Conservation (phyloP, 129 eudicot species). For the Saussurea involucrata region DNA sequence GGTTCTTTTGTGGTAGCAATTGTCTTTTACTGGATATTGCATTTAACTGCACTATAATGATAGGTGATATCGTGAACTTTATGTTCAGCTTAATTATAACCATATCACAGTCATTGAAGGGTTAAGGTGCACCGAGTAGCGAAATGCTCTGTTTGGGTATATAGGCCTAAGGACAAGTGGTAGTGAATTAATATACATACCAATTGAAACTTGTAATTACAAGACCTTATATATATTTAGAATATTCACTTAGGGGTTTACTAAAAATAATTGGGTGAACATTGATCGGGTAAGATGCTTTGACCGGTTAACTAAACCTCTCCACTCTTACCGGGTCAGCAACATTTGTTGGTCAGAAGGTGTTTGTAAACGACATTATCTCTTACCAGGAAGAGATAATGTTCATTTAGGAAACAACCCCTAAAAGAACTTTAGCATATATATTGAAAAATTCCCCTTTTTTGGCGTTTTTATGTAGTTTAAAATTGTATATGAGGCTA, state of each 20-base stretch:
- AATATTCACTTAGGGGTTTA: too few relatives aligned
- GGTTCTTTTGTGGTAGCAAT: not conserved
- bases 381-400: too few relatives aligned
- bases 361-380: too few relatives aligned
- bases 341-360: too few relatives aligned
- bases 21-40: not conserved
- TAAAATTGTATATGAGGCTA: not conserved
- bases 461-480: not conserved
- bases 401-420: not conserved
- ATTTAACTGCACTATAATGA: not conserved
- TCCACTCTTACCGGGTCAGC: too few relatives aligned
- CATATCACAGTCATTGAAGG: conserved; percentile 4
- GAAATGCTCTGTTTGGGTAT: not conserved
- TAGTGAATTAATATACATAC: not conserved
- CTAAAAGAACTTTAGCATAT: not conserved
- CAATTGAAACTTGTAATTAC: not conserved
- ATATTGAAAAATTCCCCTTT: not conserved
- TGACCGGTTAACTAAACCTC: too few relatives aligned
- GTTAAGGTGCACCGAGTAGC: not conserved
- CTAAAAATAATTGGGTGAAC: too few relatives aligned
- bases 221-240: too few relatives aligned
- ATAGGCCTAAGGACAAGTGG: not conserved
- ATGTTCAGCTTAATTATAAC: not conserved
- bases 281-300: too few relatives aligned
- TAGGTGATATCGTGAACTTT: not conserved